These are phyloP conservation scores for Sphaerostilbella broomeana DNA, from an alignment of 2,329 filamentous ascomycete species.

Conservation along the genomic window DNA sequence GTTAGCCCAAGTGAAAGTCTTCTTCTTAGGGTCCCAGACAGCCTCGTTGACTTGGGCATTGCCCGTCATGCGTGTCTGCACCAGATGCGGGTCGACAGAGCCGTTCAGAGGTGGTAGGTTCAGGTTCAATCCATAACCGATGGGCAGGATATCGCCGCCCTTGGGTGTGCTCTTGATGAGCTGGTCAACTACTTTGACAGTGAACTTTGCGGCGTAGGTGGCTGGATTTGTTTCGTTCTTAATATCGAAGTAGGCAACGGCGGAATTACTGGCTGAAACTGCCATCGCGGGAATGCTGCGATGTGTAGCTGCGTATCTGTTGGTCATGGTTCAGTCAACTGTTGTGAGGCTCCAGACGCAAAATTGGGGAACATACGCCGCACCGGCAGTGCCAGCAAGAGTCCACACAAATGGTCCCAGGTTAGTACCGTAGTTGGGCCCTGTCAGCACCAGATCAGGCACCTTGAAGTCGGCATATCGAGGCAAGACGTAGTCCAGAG, in stretches of 20 bases:
- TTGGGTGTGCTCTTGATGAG: too few species aligned
- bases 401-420: slow-evolving; percentile 49
- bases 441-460: slow-evolving; percentile 48
- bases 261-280: slow-evolving; percentile 37
- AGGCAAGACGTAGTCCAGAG: slow-evolving; percentile 49
- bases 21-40: slow-evolving; percentile 35
- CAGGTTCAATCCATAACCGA: too few species aligned
- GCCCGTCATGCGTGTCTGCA: slow-evolving; percentile 42
- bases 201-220: slow-evolving; percentile 35
- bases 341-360: too few species aligned
- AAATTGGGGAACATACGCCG: slow-evolving; percentile 22
- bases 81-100: too few species aligned
- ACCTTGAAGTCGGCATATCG: slow-evolving; percentile 39
- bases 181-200: slow-evolving; percentile 37
- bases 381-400: slow-evolving; percentile 43
- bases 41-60: slow-evolving; percentile 41
- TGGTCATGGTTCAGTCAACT: slow-evolving; percentile 2
- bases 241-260: slow-evolving; percentile 34
- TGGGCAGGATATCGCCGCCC: too few species aligned
- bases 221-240: slow-evolving; percentile 37
- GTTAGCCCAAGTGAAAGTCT: slow-evolving; percentile 37
- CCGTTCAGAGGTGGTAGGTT: too few species aligned
- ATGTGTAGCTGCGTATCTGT: slow-evolving; percentile 42
- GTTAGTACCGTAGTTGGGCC: slow-evolving; percentile 51
- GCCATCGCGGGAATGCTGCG: slow-evolving; percentile 45